Evolutionary conservation across 306 rosid species (phyloP), one percentile per base, ranked within the genome.

Genomic region (Pachyrhizus erosus): DNA sequence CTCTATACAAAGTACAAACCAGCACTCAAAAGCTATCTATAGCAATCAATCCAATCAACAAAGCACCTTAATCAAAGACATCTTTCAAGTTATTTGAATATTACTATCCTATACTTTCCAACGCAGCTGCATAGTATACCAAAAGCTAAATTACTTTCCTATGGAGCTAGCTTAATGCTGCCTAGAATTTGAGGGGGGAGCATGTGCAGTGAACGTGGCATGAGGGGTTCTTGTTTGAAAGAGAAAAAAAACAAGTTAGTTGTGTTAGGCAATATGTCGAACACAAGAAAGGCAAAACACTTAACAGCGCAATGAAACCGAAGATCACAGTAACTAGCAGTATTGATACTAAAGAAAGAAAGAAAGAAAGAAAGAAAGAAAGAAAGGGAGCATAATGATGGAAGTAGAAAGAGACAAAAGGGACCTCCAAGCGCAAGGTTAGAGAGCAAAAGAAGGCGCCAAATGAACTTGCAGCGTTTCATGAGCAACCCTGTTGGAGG

Each of bases 361-460:
- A 39, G n/a, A 18, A 39, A 68, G 29, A 5, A 58, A 8, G 0
- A 42, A 11, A 20, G 0, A 68, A 11, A 39, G n/a, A 18, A 39
- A 68, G 29, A 5, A 58, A 8, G 13, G 13, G 20, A 37, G 17
- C 8, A 48, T 2, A 17, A 54, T 7, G 7, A 5, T 23, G 51
- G 4, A 31, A 13, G 43, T 23, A 37, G 24, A 76, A 55, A 20
- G 45, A 39, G 70, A 34, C 15, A 40, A 60, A 31, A 70, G 75
- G 9, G 27, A 94, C 98, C 98, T 91, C 91, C 97, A 62, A 94
- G 81, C 5, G 92, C 92, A n/a, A 94, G 85, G 83, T 94, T 94
- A 58, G 91, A 88, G 86, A 93, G 80, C 91, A 91, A 68, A 62
- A 91, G 89, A 73, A 85, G 75, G 69, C 98, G 97, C 98, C 98